Evolutionary conservation across 306 rosid genomes (phyloP).

Genomic region (Clitoria ternatea): DNA sequence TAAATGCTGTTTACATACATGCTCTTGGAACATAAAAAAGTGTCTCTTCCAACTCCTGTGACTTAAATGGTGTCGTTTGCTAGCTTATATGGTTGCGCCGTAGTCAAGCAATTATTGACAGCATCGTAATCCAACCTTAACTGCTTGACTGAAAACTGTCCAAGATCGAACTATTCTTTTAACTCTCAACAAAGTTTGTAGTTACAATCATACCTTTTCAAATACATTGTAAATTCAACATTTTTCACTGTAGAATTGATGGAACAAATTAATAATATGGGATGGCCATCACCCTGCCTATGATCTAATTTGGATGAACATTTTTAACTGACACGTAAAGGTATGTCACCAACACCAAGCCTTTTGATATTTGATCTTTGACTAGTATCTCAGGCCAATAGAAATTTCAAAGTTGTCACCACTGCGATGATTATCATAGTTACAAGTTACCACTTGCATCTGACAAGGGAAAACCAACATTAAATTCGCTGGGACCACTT

Average conservation of each 20-base stretch:
- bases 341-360: too few species aligned
- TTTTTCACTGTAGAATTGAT: not conserved
- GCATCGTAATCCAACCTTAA: not conserved
- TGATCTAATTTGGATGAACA: not conserved
- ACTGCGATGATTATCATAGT: not conserved
- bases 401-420: not conserved
- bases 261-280: too few species aligned
- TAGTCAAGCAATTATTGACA: conserved; percentile 13
- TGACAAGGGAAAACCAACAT: conserved; percentile 9
- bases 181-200: too few species aligned
- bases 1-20: conserved; percentile 1
- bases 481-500: conserved; percentile 37
- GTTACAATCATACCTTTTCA: too few species aligned
- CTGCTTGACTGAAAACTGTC: too few species aligned
- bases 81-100: conserved; percentile 8
- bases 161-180: too few species aligned
- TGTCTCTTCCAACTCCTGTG: conserved; percentile 4
- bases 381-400: not conserved
- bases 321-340: not conserved
- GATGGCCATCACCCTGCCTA: too few species aligned
- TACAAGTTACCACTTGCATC: not conserved
- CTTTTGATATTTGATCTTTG: too few species aligned
- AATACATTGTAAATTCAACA: too few species aligned
- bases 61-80: not conserved
- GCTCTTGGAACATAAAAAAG: conserved; percentile 5